Percentiles rank a stretch among this genome's conserved stretches.
These are phyloP conservation scores for Triticum monococcum DNA, from an alignment of 176 grass and related monocot genomes.

Conservation along the genomic window DNA sequence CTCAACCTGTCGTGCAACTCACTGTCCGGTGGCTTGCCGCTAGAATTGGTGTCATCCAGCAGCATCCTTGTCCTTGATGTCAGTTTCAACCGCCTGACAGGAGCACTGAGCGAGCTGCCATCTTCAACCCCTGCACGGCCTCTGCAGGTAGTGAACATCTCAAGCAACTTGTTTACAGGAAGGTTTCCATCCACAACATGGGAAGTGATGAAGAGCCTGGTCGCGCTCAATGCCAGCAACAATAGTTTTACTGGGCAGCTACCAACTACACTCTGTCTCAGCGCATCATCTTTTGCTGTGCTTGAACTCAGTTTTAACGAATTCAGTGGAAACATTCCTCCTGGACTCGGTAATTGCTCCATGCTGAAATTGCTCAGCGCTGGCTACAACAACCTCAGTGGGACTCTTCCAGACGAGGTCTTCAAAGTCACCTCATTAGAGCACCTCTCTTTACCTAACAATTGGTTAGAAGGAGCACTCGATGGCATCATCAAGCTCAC, in stretches of 20 bases:
- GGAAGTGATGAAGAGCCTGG: background rate
- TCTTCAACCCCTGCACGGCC: background rate
- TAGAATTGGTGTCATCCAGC: no score
- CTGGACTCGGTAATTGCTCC: background rate
- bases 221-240: constrained; percentile 31
- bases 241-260: constrained; percentile 42
- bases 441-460: constrained; percentile 25
- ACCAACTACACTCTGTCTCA: background rate
- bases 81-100: no score
- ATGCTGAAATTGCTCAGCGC: background rate
- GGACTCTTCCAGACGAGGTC: constrained; percentile 4
- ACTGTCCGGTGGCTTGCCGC: no score
- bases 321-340: background rate
- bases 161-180: constrained; percentile 34
- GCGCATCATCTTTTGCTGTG: background rate
- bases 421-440: constrained; percentile 4
- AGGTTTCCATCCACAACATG: constrained; percentile 25
- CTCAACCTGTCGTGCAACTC: no score
- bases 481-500: background rate
- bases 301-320: constrained; percentile 29
- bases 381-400: constrained; percentile 24
- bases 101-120: no score
- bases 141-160: constrained; percentile 34
- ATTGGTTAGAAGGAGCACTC: background rate
- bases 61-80: no score